Evolutionary conservation across 768 basidiomycete species (phyloP).

Genomic region (Sporobolomyces phaffii): DNA sequence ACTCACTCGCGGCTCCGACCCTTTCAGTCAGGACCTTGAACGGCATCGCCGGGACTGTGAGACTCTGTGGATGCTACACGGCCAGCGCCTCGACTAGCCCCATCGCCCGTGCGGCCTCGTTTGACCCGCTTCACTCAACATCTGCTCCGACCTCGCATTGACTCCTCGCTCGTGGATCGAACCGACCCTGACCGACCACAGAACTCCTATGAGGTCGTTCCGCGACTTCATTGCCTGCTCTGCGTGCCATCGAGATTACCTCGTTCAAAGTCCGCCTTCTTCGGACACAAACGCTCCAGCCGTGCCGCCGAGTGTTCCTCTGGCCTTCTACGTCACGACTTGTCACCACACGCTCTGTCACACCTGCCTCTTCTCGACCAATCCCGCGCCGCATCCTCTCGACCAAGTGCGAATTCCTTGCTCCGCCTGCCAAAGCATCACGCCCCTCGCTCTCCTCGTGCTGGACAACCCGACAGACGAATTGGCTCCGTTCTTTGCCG

Average conservation of each 20-base stretch:
- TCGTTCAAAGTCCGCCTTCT: background rate
- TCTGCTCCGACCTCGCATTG: background rate
- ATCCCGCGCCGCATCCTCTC: background rate
- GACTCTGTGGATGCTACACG: background rate
- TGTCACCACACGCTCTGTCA: conserved; percentile 28
- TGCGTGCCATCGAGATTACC: conserved; percentile 9
- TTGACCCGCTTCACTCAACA: background rate
- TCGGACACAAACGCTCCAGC: background rate
- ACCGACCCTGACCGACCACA: too few relatives aligned
- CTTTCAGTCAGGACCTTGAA: background rate
- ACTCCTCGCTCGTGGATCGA: background rate
- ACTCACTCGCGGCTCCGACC: background rate
- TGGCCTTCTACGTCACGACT: conserved; percentile 7
- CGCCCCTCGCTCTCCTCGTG: conserved; percentile 8
- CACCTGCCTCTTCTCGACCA: background rate
- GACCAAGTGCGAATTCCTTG: background rate
- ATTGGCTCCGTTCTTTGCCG: conserved; percentile 15
- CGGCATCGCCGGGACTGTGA: background rate
- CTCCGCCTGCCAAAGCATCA: conserved; percentile 1
- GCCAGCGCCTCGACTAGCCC: too few relatives aligned
- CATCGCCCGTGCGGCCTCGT: background rate
- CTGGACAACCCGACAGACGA: background rate
- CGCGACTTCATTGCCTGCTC: conserved; percentile 23
- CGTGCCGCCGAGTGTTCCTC: background rate
- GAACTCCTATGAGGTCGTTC: background rate